Percentiles rank a stretch among this genome's conserved stretches.
Conservation (phyloP, 163 green algal genomes). For the Volvox carteri region DNA sequence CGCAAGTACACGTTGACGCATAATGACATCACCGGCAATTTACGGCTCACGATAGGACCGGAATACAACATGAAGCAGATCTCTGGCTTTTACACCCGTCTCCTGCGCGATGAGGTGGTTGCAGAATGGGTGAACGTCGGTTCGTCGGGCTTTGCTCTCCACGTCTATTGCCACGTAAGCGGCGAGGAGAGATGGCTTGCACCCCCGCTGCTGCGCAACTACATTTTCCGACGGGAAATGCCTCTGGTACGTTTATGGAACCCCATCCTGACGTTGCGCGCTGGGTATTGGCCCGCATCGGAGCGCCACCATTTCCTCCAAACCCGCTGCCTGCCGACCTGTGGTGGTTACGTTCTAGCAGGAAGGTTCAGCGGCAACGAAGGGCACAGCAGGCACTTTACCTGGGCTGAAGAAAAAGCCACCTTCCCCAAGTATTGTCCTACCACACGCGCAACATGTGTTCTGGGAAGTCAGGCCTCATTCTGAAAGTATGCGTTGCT, state of each 20-base stretch:
- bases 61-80: constrained; percentile 90
- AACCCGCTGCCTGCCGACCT: too few relatives aligned
- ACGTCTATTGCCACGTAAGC: constrained; percentile 95
- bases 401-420: too few relatives aligned
- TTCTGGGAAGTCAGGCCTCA: too few relatives aligned
- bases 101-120: constrained; percentile 93
- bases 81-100: constrained; percentile 90
- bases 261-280: too few relatives aligned
- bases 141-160: constrained; percentile 69
- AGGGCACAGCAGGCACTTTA: too few relatives aligned
- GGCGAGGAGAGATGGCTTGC: constrained; percentile 89
- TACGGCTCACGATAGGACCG: constrained; percentile 86
- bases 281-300: too few relatives aligned
- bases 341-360: too few relatives aligned
- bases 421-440: too few relatives aligned
- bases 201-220: constrained; percentile 86
- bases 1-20: constrained; percentile 94
- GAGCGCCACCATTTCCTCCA: too few relatives aligned
- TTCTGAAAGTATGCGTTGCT: too few relatives aligned
- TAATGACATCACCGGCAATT: constrained; percentile 92
- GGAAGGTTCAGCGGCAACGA: too few relatives aligned
- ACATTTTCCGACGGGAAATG: constrained; percentile 96
- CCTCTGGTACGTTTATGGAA: constrained; percentile 84
- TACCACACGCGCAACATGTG: too few relatives aligned
- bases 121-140: constrained; percentile 85